A percentile compares a stretch with the other conserved stretches of the same genome.
These are phyloP conservation scores for Sinapis alba DNA, from an alignment of 441 rosid genomes.

Conservation along the genomic window DNA sequence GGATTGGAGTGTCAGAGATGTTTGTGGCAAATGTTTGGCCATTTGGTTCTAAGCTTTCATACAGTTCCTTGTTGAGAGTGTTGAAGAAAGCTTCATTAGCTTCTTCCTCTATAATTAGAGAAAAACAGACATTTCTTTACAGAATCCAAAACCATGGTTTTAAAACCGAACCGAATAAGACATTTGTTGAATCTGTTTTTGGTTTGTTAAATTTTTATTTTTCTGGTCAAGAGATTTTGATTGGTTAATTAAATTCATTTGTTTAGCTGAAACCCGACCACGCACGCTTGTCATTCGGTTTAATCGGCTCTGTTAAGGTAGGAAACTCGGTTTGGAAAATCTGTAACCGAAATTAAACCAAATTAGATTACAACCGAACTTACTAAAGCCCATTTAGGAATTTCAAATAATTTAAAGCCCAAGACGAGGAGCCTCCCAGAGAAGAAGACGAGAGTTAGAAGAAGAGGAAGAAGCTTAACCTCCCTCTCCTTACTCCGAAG, in stretches of 20 bases:
- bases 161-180: constrained; percentile 17
- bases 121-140: background rate
- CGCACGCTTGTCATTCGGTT: too few species aligned
- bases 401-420: background rate
- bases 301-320: background rate
- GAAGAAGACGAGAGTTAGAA: background rate
- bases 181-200: background rate
- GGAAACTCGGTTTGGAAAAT: background rate
- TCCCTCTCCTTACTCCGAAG: background rate
- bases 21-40: constrained; percentile 27
- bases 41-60: constrained; percentile 12
- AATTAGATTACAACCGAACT: background rate
- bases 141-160: constrained; percentile 6
- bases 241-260: too few species aligned
- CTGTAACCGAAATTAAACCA: background rate
- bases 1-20: constrained; percentile 13
- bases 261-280: too few species aligned
- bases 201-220: background rate
- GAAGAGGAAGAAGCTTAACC: too few species aligned
- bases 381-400: background rate
- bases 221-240: background rate
- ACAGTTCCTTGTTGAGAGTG: constrained; percentile 24
- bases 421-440: background rate
- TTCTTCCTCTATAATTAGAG: constrained; percentile 15
- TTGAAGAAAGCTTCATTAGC: constrained; percentile 18